These are phyloP conservation scores for Saitozyma podzolica DNA, from an alignment of 768 basidiomycete genomes.

Conservation along the genomic window DNA sequence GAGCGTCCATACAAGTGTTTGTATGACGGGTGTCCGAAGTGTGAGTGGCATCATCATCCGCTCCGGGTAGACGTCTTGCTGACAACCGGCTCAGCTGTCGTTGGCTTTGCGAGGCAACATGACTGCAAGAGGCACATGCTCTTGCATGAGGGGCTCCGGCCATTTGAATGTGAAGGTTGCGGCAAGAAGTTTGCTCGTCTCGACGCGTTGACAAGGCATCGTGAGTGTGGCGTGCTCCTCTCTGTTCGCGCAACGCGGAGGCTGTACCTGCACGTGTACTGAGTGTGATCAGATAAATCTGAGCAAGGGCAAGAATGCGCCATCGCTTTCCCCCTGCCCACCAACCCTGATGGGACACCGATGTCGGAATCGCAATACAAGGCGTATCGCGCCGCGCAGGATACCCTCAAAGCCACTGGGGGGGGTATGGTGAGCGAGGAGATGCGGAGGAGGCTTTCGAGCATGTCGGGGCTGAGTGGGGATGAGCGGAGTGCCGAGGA, in stretches of 20 bases:
- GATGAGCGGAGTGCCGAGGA: slow-evolving; percentile 26
- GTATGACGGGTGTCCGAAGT: slow-evolving; percentile 88
- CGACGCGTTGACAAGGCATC: slow-evolving; percentile 90
- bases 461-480: slow-evolving; percentile 13
- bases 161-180: slow-evolving; percentile 91
- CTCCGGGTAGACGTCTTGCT: slow-evolving; percentile 1
- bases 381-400: slow-evolving; percentile 24
- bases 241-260: slow-evolving; percentile 3
- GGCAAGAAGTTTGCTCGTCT: slow-evolving; percentile 89
- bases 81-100: slow-evolving; percentile 16
- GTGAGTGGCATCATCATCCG: slow-evolving; percentile 17
- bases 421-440: not conserved
- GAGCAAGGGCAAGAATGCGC: slow-evolving; percentile 79
- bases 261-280: slow-evolving; percentile 2
- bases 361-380: slow-evolving; percentile 51
- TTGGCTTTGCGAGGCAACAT: slow-evolving; percentile 85
- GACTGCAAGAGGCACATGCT: slow-evolving; percentile 97
- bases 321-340: slow-evolving; percentile 54
- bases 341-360: slow-evolving; percentile 51
- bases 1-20: slow-evolving; percentile 93
- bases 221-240: slow-evolving; percentile 58
- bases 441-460: slow-evolving; percentile 7
- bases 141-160: slow-evolving; percentile 85
- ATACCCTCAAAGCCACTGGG: not conserved
- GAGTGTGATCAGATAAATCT: slow-evolving; percentile 61